A percentile compares a stretch with the other conserved stretches of the same genome.
phyloP scores from a whole-genome alignment of 306 rosid species.

The Pyrus communis region DNA sequence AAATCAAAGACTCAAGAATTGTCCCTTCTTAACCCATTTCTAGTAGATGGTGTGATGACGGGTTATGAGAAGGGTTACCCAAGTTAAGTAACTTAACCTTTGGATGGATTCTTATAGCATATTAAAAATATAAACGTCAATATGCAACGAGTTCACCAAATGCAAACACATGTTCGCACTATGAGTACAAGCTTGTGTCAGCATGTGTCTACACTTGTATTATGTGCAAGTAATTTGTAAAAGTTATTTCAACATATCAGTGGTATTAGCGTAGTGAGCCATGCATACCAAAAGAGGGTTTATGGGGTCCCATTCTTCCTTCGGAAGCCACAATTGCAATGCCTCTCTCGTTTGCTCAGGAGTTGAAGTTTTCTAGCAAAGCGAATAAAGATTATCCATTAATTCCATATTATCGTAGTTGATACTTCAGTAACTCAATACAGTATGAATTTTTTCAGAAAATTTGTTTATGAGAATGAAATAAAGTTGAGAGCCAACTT shows the following conservation, averaged over 20 bases:
- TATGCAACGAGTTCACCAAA: not conserved
- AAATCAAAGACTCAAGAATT: too few species aligned
- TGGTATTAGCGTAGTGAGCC: not conserved
- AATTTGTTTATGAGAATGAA: not conserved
- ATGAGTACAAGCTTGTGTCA: not conserved
- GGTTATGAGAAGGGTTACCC: not conserved
- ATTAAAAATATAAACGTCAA: not conserved
- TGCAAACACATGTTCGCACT: not conserved
- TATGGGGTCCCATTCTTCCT: conserved; percentile 89
- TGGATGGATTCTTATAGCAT: not conserved
- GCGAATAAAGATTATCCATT: conserved; percentile 14
- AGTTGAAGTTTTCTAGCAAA: conserved; percentile 60
- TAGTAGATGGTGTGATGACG: not conserved
- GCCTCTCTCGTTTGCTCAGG: conserved; percentile 88
- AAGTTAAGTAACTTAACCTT: not conserved
- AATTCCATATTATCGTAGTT: not conserved
- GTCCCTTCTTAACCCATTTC: too few species aligned
- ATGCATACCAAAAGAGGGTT: conserved; percentile 83
- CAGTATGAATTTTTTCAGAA: not conserved
- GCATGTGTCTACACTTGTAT: not conserved
- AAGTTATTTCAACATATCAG: not conserved
- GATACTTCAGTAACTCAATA: not conserved
- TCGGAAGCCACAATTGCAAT: conserved; percentile 80
- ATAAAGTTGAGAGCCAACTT: not conserved
- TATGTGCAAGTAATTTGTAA: not conserved